Conservation (phyloP, 148 eudicot genomes). For the Pharnaceum exiguum region DNA sequence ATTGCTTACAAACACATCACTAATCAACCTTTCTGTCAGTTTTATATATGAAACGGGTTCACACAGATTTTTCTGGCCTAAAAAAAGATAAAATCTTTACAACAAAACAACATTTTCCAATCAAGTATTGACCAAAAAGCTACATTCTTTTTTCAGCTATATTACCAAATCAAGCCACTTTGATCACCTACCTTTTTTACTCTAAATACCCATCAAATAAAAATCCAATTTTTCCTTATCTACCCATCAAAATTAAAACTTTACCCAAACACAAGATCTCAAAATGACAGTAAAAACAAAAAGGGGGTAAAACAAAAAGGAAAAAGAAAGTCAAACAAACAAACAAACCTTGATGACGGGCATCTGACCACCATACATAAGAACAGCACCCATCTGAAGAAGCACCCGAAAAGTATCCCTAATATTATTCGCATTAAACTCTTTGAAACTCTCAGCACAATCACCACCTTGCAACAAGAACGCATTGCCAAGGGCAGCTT, state of each 20-base stretch:
- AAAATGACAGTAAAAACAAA: too few species aligned
- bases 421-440: conserved; percentile 39
- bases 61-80: too few species aligned
- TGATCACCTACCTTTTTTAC: background rate
- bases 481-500: conserved; percentile 59
- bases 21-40: too few species aligned
- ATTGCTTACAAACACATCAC: too few species aligned
- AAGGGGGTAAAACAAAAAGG: background rate
- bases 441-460: conserved; percentile 56
- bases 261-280: background rate
- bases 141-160: too few species aligned
- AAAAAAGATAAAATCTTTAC: too few species aligned
- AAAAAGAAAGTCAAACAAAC: background rate
- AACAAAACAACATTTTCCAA: too few species aligned
- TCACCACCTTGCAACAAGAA: conserved; percentile 57
- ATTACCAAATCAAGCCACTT: too few species aligned
- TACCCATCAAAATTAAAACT: too few species aligned
- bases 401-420: conserved; percentile 56
- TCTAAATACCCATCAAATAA: background rate
- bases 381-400: conserved; percentile 60
- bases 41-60: too few species aligned
- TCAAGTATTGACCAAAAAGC: too few species aligned
- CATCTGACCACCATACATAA: conserved; percentile 66
- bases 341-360: conserved; percentile 53
- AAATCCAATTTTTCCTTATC: too few species aligned